phyloP scores from a whole-genome alignment of 1,284 basidiomycete species.

The Malassezia cuniculi region DNA sequence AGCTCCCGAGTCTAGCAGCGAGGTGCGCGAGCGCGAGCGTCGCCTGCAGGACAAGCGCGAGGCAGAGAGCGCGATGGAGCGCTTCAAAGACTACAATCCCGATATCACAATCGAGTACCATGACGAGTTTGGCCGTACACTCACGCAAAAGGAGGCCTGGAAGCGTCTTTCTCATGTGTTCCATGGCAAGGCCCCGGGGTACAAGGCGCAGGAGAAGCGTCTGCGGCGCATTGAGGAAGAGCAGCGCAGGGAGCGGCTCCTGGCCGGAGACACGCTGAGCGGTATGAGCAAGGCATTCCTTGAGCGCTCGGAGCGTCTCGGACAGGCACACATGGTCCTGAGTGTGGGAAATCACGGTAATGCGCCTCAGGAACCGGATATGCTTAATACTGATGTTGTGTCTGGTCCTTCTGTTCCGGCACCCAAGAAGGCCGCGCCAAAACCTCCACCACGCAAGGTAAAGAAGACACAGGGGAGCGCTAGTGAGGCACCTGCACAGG shows the following conservation, averaged over 20 bases:
- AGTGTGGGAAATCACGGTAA: slow-evolving; percentile 34
- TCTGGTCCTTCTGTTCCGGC: background rate
- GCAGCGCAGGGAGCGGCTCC: slow-evolving; percentile 35
- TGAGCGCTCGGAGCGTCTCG: slow-evolving; percentile 31
- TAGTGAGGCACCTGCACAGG: background rate
- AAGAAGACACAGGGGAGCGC: too few species aligned
- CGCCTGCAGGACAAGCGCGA: slow-evolving; percentile 79
- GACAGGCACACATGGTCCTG: slow-evolving; percentile 43
- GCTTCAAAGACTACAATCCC: slow-evolving; percentile 88
- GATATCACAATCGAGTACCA: slow-evolving; percentile 92
- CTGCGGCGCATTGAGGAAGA: slow-evolving; percentile 37
- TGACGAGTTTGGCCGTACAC: slow-evolving; percentile 69
- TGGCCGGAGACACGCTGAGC: slow-evolving; percentile 38
- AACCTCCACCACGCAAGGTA: too few species aligned
- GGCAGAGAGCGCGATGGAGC: slow-evolving; percentile 65
- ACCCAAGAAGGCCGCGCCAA: too few species aligned
- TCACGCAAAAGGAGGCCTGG: slow-evolving; percentile 71
- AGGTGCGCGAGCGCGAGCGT: slow-evolving; percentile 87
- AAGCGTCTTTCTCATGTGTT: slow-evolving; percentile 43
- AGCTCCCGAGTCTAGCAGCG: slow-evolving; percentile 61
- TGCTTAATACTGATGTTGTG: slow-evolving; percentile 19
- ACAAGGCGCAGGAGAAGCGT: slow-evolving; percentile 37
- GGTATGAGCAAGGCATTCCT: slow-evolving; percentile 39
- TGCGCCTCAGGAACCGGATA: slow-evolving; percentile 36
- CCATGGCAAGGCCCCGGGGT: slow-evolving; percentile 40